phyloP scores from a whole-genome alignment of 2,329 filamentous ascomycete species.

The Fusarium solani-melongenae region DNA sequence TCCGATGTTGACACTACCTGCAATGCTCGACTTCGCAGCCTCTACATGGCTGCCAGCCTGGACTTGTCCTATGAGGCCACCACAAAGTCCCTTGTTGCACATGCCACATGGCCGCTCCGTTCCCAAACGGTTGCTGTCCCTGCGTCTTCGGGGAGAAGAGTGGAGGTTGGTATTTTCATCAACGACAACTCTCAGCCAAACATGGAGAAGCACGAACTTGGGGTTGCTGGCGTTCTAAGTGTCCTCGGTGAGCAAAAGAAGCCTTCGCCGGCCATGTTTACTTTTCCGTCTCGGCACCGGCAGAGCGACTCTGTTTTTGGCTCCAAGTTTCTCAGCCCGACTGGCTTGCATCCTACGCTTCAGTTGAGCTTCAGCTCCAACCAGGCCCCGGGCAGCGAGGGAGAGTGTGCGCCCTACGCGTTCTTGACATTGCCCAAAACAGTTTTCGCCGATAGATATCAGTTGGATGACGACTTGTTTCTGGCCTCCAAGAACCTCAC shows the following conservation, averaged over 20 bases:
- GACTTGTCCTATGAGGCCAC: slow-evolving; percentile 82
- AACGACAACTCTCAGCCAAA: slow-evolving; percentile 66
- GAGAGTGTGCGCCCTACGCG: slow-evolving; percentile 78
- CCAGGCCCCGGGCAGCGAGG: slow-evolving; percentile 61
- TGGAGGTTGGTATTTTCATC: slow-evolving; percentile 85
- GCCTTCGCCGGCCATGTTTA: slow-evolving; percentile 82
- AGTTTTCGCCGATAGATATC: slow-evolving; percentile 90
- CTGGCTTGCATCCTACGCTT: slow-evolving; percentile 86
- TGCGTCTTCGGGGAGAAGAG: slow-evolving; percentile 60
- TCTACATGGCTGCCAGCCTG: slow-evolving; percentile 68
- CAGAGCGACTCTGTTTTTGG: slow-evolving; percentile 69
- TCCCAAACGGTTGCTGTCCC: slow-evolving; percentile 54
- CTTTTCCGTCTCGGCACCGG: slow-evolving; percentile 82
- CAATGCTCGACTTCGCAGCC: slow-evolving; percentile 54
- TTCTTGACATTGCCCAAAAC: slow-evolving; percentile 85
- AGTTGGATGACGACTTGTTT: slow-evolving; percentile 81
- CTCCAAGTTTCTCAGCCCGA: slow-evolving; percentile 74
- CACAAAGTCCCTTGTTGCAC: slow-evolving; percentile 73
- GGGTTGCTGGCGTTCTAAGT: slow-evolving; percentile 80
- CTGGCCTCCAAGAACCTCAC: slow-evolving; percentile 82
- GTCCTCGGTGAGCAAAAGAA: slow-evolving; percentile 80
- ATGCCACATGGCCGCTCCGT: slow-evolving; percentile 69
- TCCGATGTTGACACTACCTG: slow-evolving; percentile 59
- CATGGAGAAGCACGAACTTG: slow-evolving; percentile 77
- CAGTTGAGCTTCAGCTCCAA: slow-evolving; percentile 71